These are phyloP conservation scores for Penicillium corylophilum DNA, from an alignment of 2,329 filamentous ascomycete species.

Conservation along the genomic window DNA sequence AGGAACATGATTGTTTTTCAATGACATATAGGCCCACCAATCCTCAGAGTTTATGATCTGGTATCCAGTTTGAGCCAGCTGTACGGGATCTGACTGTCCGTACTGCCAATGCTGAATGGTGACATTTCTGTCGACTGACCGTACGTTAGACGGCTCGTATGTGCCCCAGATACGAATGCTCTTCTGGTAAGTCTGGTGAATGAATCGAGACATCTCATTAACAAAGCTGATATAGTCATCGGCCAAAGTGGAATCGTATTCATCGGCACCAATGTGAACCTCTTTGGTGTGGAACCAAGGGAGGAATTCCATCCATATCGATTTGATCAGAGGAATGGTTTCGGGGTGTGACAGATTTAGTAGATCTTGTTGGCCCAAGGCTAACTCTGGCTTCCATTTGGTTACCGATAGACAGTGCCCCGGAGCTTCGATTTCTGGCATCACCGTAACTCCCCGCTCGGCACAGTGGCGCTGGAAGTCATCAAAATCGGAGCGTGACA, in stretches of 20 bases:
- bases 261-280: conserved; percentile 58
- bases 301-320: conserved; percentile 56
- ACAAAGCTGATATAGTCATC: conserved; percentile 56
- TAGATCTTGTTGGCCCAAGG: conserved; percentile 50
- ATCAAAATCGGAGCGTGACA: conserved; percentile 53
- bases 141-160: conserved; percentile 45
- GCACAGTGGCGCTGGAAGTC: conserved; percentile 55
- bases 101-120: conserved; percentile 59
- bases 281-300: conserved; percentile 58
- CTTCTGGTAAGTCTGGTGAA: conserved; percentile 46
- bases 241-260: conserved; percentile 49
- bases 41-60: conserved; percentile 56
- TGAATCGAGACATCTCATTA: conserved; percentile 51
- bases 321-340: conserved; percentile 53
- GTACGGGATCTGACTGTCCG: conserved; percentile 53
- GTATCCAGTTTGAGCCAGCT: conserved; percentile 49
- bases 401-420: conserved; percentile 58
- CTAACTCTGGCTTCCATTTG: conserved; percentile 60
- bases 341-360: conserved; percentile 58
- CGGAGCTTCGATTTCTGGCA: conserved; percentile 61
- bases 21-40: conserved; percentile 54
- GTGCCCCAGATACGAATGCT: conserved; percentile 58
- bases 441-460: conserved; percentile 55
- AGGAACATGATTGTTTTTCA: conserved; percentile 56
- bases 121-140: conserved; percentile 46